Conservation (phyloP, 805 yeast genomes). For the Starmerella apicola region DNA sequence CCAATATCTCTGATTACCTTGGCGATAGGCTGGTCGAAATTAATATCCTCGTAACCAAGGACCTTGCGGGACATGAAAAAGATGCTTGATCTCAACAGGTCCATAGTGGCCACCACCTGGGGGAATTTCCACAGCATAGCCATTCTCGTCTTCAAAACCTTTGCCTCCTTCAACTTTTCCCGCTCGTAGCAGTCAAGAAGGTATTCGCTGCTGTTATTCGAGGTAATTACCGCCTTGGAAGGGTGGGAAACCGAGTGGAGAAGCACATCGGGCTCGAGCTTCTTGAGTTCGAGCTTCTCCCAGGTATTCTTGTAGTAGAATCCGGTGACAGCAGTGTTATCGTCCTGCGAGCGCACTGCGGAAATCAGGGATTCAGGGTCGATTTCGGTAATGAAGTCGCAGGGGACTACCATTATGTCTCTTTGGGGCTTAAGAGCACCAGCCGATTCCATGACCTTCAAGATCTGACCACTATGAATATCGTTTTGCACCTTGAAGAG, state of each 20-base stretch:
- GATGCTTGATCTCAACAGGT: constrained; percentile 60
- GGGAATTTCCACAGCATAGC: constrained; percentile 88
- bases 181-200: constrained; percentile 63
- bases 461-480: constrained; percentile 17
- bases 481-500: constrained; percentile 9
- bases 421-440: constrained; percentile 20
- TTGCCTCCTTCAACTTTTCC: constrained; percentile 56
- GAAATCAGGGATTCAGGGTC: constrained; percentile 85
- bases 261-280: constrained; percentile 51
- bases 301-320: constrained; percentile 63
- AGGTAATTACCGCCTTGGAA: no score
- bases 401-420: constrained; percentile 75
- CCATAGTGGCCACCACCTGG: constrained; percentile 60
- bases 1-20: constrained; percentile 69
- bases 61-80: constrained; percentile 49
- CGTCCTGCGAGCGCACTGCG: constrained; percentile 61
- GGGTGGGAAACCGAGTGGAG: constrained; percentile 25
- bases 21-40: constrained; percentile 18
- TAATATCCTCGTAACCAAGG: constrained; percentile 35
- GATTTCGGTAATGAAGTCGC: constrained; percentile 85
- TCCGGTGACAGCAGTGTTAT: constrained; percentile 50
- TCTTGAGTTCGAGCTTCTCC: constrained; percentile 69
- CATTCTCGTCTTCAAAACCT: constrained; percentile 64
- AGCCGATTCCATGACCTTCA: constrained; percentile 9
- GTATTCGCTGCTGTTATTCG: no score